Percentiles rank a stretch among this genome's conserved stretches.
phyloP scores from a whole-genome alignment of 345 rosid genomes.

The Citrus medica region DNA sequence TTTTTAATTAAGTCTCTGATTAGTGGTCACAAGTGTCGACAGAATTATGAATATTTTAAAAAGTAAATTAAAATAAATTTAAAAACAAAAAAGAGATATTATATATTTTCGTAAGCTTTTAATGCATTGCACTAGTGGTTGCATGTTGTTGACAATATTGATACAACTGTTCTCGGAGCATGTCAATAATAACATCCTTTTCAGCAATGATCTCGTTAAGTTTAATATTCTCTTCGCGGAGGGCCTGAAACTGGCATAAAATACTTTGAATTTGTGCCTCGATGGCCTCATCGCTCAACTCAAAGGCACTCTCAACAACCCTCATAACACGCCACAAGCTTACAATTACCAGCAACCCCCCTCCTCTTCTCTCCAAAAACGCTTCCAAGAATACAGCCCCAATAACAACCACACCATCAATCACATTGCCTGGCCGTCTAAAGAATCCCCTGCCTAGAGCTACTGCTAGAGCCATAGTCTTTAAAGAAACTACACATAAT shows the following conservation, averaged over 20 bases:
- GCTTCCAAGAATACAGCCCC: constrained; percentile 58
- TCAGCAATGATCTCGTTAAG: constrained; percentile 32
- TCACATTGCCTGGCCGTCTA: constrained; percentile 40
- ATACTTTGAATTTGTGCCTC: constrained; percentile 51
- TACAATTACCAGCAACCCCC: constrained; percentile 61
- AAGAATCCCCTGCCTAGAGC: constrained; percentile 45
- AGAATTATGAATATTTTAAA: too few relatives aligned
- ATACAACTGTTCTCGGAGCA: constrained; percentile 30
- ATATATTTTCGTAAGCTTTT: too few relatives aligned
- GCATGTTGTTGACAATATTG: background rate
- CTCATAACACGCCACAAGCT: constrained; percentile 74
- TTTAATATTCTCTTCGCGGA: constrained; percentile 37
- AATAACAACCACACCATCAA: constrained; percentile 48
- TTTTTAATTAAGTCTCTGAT: too few relatives aligned
- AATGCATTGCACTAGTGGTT: too few relatives aligned
- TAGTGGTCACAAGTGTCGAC: too few relatives aligned
- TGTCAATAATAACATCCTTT: constrained; percentile 41
- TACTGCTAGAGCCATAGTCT: constrained; percentile 34
- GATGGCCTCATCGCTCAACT: constrained; percentile 77
- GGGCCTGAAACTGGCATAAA: constrained; percentile 46
- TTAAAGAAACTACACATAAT: constrained; percentile 45
- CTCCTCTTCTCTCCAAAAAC: constrained; percentile 45
- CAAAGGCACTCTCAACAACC: constrained; percentile 64
- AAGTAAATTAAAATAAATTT: too few relatives aligned
- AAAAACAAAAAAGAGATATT: too few relatives aligned